Conservation (phyloP, 2,329 filamentous ascomycete species). For the Aspergillus carbonarius region DNA sequence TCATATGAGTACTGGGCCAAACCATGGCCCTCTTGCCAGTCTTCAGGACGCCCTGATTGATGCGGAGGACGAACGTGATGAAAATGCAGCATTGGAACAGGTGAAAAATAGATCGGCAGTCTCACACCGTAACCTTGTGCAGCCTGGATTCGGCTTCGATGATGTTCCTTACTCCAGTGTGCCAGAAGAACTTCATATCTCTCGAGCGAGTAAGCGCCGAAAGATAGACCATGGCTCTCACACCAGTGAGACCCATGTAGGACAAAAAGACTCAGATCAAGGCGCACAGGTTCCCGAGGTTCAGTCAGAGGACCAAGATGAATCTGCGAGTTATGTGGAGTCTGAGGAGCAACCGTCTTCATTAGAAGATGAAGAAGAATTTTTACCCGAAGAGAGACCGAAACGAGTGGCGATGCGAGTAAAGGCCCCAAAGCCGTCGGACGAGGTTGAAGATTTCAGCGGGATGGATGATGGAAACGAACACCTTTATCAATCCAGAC, state of each 20-base stretch:
- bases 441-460: conserved; percentile 55
- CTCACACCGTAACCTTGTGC: conserved; percentile 71
- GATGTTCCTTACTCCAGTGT: conserved; percentile 32
- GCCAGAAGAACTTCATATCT: conserved; percentile 24
- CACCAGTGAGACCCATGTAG: background rate
- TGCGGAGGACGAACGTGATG: conserved; percentile 69
- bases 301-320: conserved; percentile 33
- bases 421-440: conserved; percentile 32
- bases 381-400: conserved; percentile 30
- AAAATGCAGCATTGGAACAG: conserved; percentile 49
- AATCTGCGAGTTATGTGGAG: conserved; percentile 35
- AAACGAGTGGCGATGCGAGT: conserved; percentile 18
- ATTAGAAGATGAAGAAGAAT: conserved; percentile 39
- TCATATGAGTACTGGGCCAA: conserved; percentile 63
- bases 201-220: conserved; percentile 35
- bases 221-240: conserved; percentile 25
- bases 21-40: conserved; percentile 63
- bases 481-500: conserved; percentile 69
- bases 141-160: conserved; percentile 67
- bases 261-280: conserved; percentile 8
- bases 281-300: conserved; percentile 7
- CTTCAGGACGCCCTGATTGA: conserved; percentile 77
- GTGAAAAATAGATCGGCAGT: conserved; percentile 44
- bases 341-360: conserved; percentile 28
- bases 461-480: conserved; percentile 89